Evolutionary conservation across 78 protist genomes (phyloP).

Genomic region (Dictyostelium capitatum): DNA sequence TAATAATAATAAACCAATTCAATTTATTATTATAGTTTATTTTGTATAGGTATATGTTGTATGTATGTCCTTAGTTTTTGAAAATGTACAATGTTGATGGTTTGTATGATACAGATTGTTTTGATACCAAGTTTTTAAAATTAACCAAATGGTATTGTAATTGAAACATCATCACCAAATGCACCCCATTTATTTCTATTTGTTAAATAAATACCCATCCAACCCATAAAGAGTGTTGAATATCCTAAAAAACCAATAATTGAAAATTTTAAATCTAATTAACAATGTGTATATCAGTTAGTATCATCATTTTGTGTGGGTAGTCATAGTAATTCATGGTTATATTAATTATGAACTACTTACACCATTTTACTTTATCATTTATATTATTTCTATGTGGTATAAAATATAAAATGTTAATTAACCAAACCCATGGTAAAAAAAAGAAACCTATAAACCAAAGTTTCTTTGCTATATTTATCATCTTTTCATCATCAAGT

Average conservation of each 20-base stretch:
- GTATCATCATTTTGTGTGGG: neutral
- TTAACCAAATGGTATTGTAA: slow-evolving; percentile 61
- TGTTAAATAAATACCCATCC: slow-evolving; percentile 77
- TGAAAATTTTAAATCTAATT: slow-evolving; percentile 73
- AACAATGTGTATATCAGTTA: too few species aligned
- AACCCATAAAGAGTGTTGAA: slow-evolving; percentile 56
- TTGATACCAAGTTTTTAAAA: neutral
- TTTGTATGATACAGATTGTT: too few species aligned
- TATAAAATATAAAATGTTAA: slow-evolving; percentile 48
- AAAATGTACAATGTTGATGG: too few species aligned
- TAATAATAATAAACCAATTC: too few species aligned
- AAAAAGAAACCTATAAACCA: slow-evolving; percentile 78
- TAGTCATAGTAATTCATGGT: too few species aligned
- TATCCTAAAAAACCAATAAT: slow-evolving; percentile 76
- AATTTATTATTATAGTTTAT: too few species aligned
- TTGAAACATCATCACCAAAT: slow-evolving; percentile 51
- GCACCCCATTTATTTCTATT: slow-evolving; percentile 73
- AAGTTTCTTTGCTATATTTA: slow-evolving; percentile 51
- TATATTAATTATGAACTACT: neutral
- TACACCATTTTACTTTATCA: slow-evolving; percentile 54
- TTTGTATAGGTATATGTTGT: neutral
- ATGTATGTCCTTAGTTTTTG: neutral
- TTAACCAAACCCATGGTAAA: slow-evolving; percentile 76
- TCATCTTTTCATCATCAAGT: slow-evolving; percentile 61
- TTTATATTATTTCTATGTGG: slow-evolving; percentile 59